Conservation (phyloP, 371 early-diverging fungal species). For the Mortierella polycephala region DNA sequence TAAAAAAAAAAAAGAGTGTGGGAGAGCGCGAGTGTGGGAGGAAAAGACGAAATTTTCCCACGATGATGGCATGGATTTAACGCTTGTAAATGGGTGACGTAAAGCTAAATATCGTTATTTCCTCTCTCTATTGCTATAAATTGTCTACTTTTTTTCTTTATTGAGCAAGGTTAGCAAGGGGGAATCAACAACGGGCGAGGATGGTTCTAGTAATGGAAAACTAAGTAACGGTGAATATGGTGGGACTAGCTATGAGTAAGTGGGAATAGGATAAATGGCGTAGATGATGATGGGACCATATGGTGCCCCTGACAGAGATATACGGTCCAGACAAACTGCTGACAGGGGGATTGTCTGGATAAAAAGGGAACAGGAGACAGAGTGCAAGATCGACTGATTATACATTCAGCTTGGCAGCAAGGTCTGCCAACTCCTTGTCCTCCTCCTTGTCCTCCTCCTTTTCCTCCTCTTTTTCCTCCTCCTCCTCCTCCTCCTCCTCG, state of each 20-base stretch:
- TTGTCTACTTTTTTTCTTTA: neutral
- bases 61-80: constrained; percentile 31
- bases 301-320: too few relatives aligned
- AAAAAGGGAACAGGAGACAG: neutral
- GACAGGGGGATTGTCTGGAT: too few relatives aligned
- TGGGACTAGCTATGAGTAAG: neutral
- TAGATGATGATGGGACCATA: too few relatives aligned
- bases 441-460: constrained; percentile 46
- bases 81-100: neutral
- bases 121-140: neutral
- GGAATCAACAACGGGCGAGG: neutral
- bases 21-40: constrained; percentile 2
- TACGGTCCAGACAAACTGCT: too few relatives aligned
- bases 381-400: constrained; percentile 5
- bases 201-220: neutral
- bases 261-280: neutral
- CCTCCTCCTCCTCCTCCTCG: constrained; percentile 74
- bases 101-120: neutral
- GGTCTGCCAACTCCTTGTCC: constrained; percentile 39
- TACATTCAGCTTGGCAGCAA: constrained; percentile 43
- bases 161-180: neutral
- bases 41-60: constrained; percentile 26
- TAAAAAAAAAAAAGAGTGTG: constrained; percentile 2
- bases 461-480: constrained; percentile 60
- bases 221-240: neutral